Conservation (phyloP, 2,329 filamentous ascomycete genomes). For the Tolypocladium ovalisporum region DNA sequence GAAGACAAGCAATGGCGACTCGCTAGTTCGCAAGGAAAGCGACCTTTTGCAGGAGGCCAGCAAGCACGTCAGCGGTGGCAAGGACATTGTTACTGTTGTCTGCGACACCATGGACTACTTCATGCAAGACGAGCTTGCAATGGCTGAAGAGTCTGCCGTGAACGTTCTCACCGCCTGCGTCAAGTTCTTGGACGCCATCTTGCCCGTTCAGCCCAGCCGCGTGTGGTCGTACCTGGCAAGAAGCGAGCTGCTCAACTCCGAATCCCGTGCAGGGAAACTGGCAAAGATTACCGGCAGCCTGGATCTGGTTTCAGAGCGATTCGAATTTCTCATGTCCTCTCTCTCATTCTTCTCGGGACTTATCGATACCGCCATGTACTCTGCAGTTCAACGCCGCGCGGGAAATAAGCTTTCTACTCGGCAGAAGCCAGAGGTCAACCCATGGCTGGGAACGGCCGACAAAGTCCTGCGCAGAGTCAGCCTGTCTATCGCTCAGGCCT, state of each 20-base stretch:
- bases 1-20: constrained; percentile 11
- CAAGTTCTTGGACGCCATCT: constrained; percentile 65
- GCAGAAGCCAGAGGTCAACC: constrained; percentile 35
- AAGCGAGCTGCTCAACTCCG: constrained; percentile 67
- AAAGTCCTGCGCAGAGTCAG: constrained; percentile 64
- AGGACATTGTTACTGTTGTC: constrained; percentile 71
- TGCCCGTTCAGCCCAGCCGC: constrained; percentile 66
- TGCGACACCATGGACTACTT: constrained; percentile 74
- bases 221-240: constrained; percentile 85
- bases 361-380: constrained; percentile 62
- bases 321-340: constrained; percentile 65
- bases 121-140: constrained; percentile 44
- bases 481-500: constrained; percentile 60
- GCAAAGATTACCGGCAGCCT: constrained; percentile 69
- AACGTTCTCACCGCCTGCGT: constrained; percentile 60
- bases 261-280: constrained; percentile 66
- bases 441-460: constrained; percentile 66
- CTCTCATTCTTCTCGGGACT: constrained; percentile 64
- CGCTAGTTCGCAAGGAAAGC: constrained; percentile 21
- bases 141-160: constrained; percentile 54
- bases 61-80: constrained; percentile 45
- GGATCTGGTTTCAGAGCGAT: constrained; percentile 67
- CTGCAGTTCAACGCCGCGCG: constrained; percentile 55
- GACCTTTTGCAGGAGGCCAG: constrained; percentile 43
- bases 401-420: constrained; percentile 37